phyloP scores from a whole-genome alignment of 108 stramenopile genomes.

The Fragilaria radians region DNA sequence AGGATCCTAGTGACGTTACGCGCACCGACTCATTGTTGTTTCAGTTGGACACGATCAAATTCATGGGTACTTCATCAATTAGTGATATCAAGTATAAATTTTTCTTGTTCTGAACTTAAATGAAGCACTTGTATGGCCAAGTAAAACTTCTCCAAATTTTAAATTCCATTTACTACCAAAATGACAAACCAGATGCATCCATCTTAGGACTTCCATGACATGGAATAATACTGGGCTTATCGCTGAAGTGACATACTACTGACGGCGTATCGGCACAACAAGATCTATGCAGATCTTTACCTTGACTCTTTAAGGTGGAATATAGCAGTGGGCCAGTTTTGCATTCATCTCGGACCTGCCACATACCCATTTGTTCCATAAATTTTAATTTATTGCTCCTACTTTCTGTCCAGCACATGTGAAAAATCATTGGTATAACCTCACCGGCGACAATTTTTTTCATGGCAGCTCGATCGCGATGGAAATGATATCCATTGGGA shows the following conservation, averaged over 20 bases:
- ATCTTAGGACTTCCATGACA: conserved; percentile 41
- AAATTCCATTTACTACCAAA: too few species aligned
- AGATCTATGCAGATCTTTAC: conserved; percentile 11
- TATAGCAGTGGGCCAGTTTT: conserved; percentile 15
- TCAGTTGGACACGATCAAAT: too few species aligned
- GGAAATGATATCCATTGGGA: conserved; percentile 45
- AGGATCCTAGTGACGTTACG: too few species aligned
- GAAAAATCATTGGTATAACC: conserved; percentile 29
- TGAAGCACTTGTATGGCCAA: too few species aligned
- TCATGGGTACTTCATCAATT: too few species aligned
- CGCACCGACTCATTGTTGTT: too few species aligned
- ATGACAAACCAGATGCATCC: conserved; percentile 30
- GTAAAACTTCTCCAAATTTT: too few species aligned
- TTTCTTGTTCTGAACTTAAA: too few species aligned
- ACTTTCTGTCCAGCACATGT: conserved; percentile 76
- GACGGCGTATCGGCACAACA: conserved; percentile 45
- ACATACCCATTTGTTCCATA: conserved; percentile 72
- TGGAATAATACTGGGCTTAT: conserved; percentile 58
- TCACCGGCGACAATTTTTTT: conserved; percentile 23
- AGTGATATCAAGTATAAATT: too few species aligned
- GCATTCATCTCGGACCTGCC: conserved; percentile 54
- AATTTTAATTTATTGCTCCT: conserved; percentile 63
- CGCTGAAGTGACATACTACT: conserved; percentile 44
- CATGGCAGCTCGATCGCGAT: conserved; percentile 32
- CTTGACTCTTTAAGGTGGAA: conserved; percentile 13